These are phyloP conservation scores for Brettanomyces anomalus DNA, from an alignment of 805 yeast species.

Conservation along the genomic window DNA sequence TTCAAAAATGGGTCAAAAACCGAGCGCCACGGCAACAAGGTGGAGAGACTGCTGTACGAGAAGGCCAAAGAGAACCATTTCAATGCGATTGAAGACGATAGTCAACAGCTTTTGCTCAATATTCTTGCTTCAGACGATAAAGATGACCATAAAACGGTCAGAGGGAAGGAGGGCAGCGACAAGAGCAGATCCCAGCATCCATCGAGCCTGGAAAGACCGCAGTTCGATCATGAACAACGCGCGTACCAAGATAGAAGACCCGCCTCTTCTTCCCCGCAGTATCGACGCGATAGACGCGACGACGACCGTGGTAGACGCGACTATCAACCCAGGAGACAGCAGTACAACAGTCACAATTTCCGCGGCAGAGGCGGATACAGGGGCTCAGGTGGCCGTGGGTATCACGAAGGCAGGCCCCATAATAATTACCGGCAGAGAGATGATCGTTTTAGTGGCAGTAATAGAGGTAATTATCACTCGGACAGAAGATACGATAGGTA, in stretches of 20 bases:
- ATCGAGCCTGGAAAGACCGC: too few relatives aligned
- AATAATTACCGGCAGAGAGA: too few relatives aligned
- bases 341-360: neutral
- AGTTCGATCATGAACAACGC: too few relatives aligned
- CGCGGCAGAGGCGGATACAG: slow-evolving; percentile 2
- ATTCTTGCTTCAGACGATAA: neutral
- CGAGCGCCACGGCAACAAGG: slow-evolving; percentile 68
- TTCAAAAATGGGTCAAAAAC: slow-evolving; percentile 47
- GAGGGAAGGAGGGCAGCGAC: neutral
- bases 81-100: neutral
- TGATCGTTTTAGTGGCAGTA: neutral
- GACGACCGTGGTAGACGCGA: neutral
- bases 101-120: neutral
- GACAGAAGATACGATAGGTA: neutral
- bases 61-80: slow-evolving; percentile 19
- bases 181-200: neutral
- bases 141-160: neutral
- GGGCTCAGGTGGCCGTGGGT: neutral
- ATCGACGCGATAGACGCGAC: neutral
- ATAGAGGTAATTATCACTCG: slow-evolving; percentile 1
- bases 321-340: neutral
- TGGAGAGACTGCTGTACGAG: slow-evolving; percentile 61
- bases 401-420: neutral
- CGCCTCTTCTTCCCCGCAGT: neutral
- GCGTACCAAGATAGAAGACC: too few relatives aligned